phyloP scores from a whole-genome alignment of 352 stramenopile species.

The Pythium chondricola region DNA sequence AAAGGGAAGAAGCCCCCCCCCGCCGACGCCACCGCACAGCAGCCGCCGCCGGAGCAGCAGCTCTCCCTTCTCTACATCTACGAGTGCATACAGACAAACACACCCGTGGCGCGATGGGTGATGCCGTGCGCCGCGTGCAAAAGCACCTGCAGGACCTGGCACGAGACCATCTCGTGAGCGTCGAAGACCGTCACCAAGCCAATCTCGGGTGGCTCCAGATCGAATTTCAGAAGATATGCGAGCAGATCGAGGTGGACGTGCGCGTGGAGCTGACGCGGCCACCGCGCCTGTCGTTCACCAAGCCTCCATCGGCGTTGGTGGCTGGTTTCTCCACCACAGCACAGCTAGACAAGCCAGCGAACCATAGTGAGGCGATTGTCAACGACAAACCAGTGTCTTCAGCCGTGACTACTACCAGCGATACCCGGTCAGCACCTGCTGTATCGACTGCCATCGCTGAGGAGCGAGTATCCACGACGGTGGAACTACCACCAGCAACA shows the following conservation, averaged over 20 bases:
- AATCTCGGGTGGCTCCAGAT: conserved; percentile 46
- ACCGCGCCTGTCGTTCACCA: conserved; percentile 17
- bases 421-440: no score
- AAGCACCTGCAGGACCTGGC: conserved; percentile 44
- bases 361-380: background rate
- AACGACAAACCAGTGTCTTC: no score
- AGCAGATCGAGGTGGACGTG: conserved; percentile 41
- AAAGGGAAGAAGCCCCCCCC: no score
- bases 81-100: no score
- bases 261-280: conserved; percentile 30
- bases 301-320: conserved; percentile 8
- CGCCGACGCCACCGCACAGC: no score
- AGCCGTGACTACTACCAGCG: no score
- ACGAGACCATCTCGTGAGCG: conserved; percentile 38
- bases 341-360: no score
- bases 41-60: no score
- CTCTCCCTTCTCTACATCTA: no score
- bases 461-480: background rate
- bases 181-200: conserved; percentile 37
- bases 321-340: no score
- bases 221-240: conserved; percentile 42
- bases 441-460: conserved; percentile 17
- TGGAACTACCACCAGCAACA: conserved; percentile 5
- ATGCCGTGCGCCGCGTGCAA: conserved; percentile 59
- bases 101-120: conserved; percentile 30